phyloP scores from a whole-genome alignment of 306 rosid species.

The Gastrolobium bilobum region DNA sequence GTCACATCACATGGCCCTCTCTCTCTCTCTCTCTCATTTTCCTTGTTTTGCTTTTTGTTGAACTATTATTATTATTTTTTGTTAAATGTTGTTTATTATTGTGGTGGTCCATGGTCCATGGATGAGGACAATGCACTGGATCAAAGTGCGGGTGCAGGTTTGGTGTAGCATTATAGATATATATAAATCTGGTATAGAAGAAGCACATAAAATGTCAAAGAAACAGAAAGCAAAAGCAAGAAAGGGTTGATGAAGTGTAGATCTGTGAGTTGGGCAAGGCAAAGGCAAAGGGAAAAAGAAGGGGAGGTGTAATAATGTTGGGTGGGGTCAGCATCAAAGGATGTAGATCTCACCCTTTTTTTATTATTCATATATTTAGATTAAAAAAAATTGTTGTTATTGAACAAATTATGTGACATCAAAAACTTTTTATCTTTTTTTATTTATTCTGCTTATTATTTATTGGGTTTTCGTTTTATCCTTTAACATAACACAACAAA shows the following conservation, averaged over 20 bases:
- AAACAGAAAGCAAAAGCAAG: constrained; percentile 43
- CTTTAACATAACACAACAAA: too few relatives aligned
- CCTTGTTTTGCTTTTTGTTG: constrained; percentile 11
- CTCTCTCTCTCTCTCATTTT: background rate
- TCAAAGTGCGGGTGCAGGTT: too few relatives aligned
- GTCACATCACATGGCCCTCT: constrained; percentile 39
- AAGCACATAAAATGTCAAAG: constrained; percentile 50
- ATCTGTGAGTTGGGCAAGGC: constrained; percentile 47
- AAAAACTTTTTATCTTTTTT: background rate
- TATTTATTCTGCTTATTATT: background rate
- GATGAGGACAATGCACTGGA: constrained; percentile 38
- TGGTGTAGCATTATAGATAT: constrained; percentile 62
- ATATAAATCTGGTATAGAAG: constrained; percentile 54
- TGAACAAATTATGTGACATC: constrained; percentile 39
- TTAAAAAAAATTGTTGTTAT: background rate
- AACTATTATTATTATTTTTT: constrained; percentile 34
- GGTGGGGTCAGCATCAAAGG: constrained; percentile 79
- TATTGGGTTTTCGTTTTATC: too few relatives aligned
- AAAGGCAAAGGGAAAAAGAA: background rate
- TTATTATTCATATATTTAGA: constrained; percentile 13
- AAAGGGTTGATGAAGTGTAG: constrained; percentile 46
- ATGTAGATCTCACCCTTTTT: constrained; percentile 58
- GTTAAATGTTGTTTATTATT: constrained; percentile 18
- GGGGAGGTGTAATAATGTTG: constrained; percentile 63
- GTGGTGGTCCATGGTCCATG: constrained; percentile 49